Evolutionary conservation across 352 stramenopile species (phyloP), one percentile per base, ranked within the genome.

Genomic region (Phytophthora pinifolia): DNA sequence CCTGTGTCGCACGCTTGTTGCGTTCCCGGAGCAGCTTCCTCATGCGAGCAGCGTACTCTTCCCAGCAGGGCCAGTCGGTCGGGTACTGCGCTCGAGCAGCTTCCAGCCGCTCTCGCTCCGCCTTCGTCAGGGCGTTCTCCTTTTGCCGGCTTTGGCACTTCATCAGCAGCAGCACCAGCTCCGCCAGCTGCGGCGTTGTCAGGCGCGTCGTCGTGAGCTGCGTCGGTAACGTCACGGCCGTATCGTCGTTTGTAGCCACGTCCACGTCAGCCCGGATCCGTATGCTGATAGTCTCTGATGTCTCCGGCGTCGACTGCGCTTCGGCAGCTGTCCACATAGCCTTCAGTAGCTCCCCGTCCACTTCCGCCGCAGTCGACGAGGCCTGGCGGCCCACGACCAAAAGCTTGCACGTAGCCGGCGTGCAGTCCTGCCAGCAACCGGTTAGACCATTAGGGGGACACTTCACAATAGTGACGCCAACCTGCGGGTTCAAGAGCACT

Each of bases 111-210:
- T 57, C 35, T 12, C 46, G 46, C 27, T 85, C 63, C 2, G 41
- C 18, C 0, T 2, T 13, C 1, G 42, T 65, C 15, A 85, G 46
- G 1, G 47, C 27, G 31, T 85, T 79, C 33, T 46, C 42, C 5
- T 50, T 27, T 9, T 33, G 42, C 0, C 45, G 22, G 39, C 74
- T 85, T 41, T 76, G 63, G 49, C 64, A 76, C 50, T 74, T 80
- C 66, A 82, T 70, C 18, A 85, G 17, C 53, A 85, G 49, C 41
- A 67, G 32, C 41, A 80, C 63, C 20, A 79, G 18, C 2, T 65
- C 47, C 9, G 66, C 62, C 17, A 71, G 9, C 5, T 72, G 43
- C 31, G 53, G 14, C 53, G 25, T 54, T 15, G 46, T 41, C 54
- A 48, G 20, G 14, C 10, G 20, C 35, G 38, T 45, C 41, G 50